Conservation (phyloP, 2,329 filamentous ascomycete genomes). For the Ophiostoma australiae region DNA sequence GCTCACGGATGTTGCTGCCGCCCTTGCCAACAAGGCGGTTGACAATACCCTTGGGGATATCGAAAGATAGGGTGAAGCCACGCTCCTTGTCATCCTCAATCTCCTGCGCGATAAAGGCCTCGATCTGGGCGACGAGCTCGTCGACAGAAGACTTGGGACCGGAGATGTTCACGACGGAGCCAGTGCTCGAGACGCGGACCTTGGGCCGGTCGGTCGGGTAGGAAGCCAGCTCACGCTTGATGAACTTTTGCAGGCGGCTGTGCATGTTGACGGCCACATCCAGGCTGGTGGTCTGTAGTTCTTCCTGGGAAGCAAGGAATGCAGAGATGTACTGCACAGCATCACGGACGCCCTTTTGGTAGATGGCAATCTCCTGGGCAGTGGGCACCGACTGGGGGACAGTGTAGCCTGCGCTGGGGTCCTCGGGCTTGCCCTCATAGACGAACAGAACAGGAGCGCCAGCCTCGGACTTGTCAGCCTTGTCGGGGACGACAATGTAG, state of each 20-base stretch:
- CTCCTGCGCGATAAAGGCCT: constrained; percentile 77
- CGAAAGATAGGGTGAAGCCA: constrained; percentile 77
- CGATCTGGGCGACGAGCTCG: constrained; percentile 65
- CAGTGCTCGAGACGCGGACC: constrained; percentile 54
- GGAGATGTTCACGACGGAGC: constrained; percentile 64
- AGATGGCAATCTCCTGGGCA: constrained; percentile 47
- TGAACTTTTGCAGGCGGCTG: constrained; percentile 58
- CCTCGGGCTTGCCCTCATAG: constrained; percentile 57
- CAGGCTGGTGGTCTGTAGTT: constrained; percentile 46
- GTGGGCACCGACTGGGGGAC: constrained; percentile 49
- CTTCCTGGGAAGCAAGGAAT: constrained; percentile 55
- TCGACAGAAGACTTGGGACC: constrained; percentile 71
- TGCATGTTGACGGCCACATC: constrained; percentile 61
- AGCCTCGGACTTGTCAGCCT: constrained; percentile 52
- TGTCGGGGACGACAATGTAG: constrained; percentile 65
- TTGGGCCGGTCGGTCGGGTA: constrained; percentile 55
- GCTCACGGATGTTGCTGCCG: constrained; percentile 60
- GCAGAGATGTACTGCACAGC: constrained; percentile 53
- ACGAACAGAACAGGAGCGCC: constrained; percentile 64
- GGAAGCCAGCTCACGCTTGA: constrained; percentile 58
- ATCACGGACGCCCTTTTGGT: constrained; percentile 52
- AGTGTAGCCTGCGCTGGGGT: constrained; percentile 45
- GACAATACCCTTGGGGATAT: constrained; percentile 91
- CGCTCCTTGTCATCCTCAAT: constrained; percentile 91
- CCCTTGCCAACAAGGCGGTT: constrained; percentile 74